Base-by-base conservation (phyloP, 148 eudicot genomes). In the Amaranthus hypochondriacus region DNA sequence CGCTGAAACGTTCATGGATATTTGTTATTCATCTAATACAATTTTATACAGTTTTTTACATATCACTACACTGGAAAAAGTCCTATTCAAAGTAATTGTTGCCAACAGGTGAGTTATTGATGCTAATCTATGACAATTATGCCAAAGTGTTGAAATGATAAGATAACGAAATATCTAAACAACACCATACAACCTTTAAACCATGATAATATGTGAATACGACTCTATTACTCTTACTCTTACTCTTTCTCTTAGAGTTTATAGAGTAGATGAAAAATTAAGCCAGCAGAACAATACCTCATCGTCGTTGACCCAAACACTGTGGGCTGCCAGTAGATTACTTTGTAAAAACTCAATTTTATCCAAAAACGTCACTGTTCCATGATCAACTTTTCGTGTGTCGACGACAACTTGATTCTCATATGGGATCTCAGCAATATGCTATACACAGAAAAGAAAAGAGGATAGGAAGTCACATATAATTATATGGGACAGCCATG, bases 321-420 rank as follows among this genome's bases (percentile, higher is more conserved):
- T 84, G 79, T 93, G 98, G 80, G 92, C 98, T 68, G 98, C 90
- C 78, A 93, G 87, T 76, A 93, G 82, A 82, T 91, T 89, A 66
- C 87, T 83, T 56, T 84, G 84, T 42, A 93, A 78, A 81, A 93
- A 79, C 58, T 83, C 57, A 14, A 93, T 78, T 77, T 85, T 89
- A 78, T 93, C 85, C 80, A 93, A 87, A 79, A 84, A 84, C 28
- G 94, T 82, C 68, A 93, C 97, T 67, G 98, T 93, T 66, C 97
- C 98, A 82, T 91, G 86, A 77, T 89, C 90, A 83, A 85, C 86
- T 74, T 85, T 82, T 66, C 93, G 83, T 73, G 84, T 80, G 44
- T 82, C 82, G 62, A 72, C 76, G 62, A 93, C 92, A 69, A 85
- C 66, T 77, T 91, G 84, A 85, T 93, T 93, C 89, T 93, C 98